Percentiles rank a stretch among this genome's conserved stretches.
Conservation (phyloP, 1,139 yeast species). For the Pichia sp. region DNA sequence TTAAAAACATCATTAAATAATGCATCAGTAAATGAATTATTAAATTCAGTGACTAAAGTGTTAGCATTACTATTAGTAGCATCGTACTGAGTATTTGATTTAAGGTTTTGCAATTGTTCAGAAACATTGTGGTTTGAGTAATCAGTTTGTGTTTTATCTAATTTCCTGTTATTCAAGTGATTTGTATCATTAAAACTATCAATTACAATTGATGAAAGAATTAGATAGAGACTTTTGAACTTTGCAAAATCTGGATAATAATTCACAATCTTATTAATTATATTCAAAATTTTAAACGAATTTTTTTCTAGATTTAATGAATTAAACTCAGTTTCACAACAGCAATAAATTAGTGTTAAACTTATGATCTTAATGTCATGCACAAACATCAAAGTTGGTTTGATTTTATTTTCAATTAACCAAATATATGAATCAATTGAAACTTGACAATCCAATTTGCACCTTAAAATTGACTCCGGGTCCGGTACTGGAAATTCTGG, state of each 20-base stretch:
- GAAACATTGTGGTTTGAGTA: not conserved
- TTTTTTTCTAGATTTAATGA: conserved; percentile 15
- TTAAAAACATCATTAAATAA: conserved; percentile 20
- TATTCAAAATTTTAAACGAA: conserved; percentile 9
- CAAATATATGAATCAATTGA: conserved; percentile 14
- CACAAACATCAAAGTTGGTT: conserved; percentile 15
- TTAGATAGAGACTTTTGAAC: conserved; percentile 16
- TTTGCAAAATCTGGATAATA: conserved; percentile 16
- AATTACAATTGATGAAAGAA: conserved; percentile 18
- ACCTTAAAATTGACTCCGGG: conserved; percentile 13
- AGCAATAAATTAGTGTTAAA: conserved; percentile 20
- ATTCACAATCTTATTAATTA: conserved; percentile 17
- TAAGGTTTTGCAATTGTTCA: conserved; percentile 13
- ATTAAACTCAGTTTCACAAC: conserved; percentile 19
- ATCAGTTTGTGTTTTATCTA: conserved; percentile 5
- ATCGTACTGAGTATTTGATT: conserved; percentile 13
- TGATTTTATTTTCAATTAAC: conserved; percentile 16
- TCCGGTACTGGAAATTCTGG: conserved; percentile 20
- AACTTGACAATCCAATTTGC: conserved; percentile 16
- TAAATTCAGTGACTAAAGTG: conserved; percentile 15
- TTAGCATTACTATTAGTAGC: not conserved
- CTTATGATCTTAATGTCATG: conserved; percentile 20
- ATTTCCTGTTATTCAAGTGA: not conserved
- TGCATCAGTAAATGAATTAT: conserved; percentile 22
- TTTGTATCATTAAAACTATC: conserved; percentile 13